Conservation (phyloP, 441 rosid genomes). For the Croton setiger region DNA sequence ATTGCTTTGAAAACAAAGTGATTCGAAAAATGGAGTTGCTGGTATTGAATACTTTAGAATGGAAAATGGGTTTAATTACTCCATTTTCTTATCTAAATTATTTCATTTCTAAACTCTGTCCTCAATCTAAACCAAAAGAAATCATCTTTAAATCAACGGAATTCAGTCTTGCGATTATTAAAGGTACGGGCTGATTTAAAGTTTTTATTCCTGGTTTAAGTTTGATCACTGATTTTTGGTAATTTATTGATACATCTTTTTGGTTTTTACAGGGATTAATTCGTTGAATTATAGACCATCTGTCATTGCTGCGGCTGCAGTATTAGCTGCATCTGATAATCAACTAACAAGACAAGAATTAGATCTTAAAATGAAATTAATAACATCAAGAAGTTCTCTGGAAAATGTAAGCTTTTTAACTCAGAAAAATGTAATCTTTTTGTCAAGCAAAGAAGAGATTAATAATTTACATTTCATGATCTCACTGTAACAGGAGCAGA, state of each 20-base stretch:
- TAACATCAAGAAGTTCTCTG: conserved; percentile 50
- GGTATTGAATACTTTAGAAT: conserved; percentile 62
- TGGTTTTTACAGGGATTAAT: conserved; percentile 45
- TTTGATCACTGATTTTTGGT: neutral
- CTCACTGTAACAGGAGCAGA: conserved; percentile 54
- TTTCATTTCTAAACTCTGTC: conserved; percentile 46
- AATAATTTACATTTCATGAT: conserved; percentile 17
- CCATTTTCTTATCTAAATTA: conserved; percentile 71
- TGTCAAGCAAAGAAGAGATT: neutral
- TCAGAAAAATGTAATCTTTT: neutral
- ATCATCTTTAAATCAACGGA: conserved; percentile 44
- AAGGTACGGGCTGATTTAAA: no score
- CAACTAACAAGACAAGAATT: conserved; percentile 50
- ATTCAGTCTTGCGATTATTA: conserved; percentile 38
- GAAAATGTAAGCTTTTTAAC: conserved; percentile 45
- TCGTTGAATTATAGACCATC: conserved; percentile 66
- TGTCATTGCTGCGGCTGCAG: conserved; percentile 68
- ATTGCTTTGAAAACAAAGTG: conserved; percentile 45
- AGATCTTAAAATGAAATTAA: conserved; percentile 39
- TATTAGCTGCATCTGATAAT: conserved; percentile 48
- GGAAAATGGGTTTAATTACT: conserved; percentile 70
- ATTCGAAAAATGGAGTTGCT: conserved; percentile 69
- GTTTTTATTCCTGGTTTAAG: neutral
- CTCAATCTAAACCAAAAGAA: conserved; percentile 38
- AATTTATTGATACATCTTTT: conserved; percentile 3